phyloP scores from a whole-genome alignment of 306 rosid species.

The Quercus alba region DNA sequence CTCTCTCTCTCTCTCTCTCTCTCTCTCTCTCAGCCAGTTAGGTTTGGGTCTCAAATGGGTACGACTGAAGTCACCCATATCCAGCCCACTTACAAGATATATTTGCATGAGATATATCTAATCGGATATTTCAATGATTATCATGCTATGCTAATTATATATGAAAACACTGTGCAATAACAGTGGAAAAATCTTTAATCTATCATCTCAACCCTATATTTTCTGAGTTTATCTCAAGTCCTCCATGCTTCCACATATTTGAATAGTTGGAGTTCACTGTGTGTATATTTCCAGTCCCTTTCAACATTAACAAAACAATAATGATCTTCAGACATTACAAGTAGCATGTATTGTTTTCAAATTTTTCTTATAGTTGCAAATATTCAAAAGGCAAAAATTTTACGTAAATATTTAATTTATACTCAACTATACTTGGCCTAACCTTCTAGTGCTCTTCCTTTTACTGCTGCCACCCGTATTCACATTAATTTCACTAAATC shows the following conservation, averaged over 20 bases:
- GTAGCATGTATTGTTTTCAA: no score
- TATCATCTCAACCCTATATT: not conserved
- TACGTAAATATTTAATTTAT: no score
- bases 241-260: not conserved
- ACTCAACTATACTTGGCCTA: no score
- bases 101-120: not conserved
- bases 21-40: conserved; percentile 4
- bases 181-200: not conserved
- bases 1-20: not conserved
- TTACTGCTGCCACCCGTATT: no score
- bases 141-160: not conserved
- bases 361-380: no score
- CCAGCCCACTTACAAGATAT: not conserved
- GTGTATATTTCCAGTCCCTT: not conserved
- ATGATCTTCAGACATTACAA: no score
- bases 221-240: not conserved
- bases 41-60: not conserved
- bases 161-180: not conserved
- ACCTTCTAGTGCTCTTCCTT: no score
- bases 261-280: not conserved
- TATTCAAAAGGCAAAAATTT: no score
- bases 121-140: not conserved
- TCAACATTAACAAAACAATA: no score
- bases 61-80: not conserved
- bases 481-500: no score